Conservation (phyloP, 805 yeast genomes). For the Alloascoidea africana region DNA sequence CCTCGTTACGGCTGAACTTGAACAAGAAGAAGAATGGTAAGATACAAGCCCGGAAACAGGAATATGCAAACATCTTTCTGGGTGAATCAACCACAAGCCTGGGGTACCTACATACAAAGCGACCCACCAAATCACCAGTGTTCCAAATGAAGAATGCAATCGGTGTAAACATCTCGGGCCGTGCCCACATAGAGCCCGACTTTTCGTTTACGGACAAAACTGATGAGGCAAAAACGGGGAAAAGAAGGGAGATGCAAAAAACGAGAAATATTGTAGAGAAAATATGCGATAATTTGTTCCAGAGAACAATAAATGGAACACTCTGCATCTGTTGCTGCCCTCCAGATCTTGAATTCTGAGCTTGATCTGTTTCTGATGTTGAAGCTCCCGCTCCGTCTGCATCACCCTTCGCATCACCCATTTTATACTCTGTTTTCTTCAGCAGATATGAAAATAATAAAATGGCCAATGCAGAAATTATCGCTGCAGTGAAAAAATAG, state of each 20-base stretch:
- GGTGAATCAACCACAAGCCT: constrained; percentile 28
- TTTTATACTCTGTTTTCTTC: constrained; percentile 9
- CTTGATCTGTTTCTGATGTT: too few species aligned
- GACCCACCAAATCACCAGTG: constrained; percentile 70
- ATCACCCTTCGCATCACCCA: neutral
- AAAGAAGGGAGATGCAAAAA: constrained; percentile 58
- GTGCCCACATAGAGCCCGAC: constrained; percentile 7
- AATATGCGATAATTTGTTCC: neutral
- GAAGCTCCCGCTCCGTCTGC: too few species aligned
- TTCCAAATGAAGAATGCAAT: constrained; percentile 79
- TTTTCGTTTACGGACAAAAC: constrained; percentile 34
- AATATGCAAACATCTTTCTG: constrained; percentile 30
- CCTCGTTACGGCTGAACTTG: constrained; percentile 29
- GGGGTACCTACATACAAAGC: constrained; percentile 46
- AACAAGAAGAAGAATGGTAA: constrained; percentile 64
- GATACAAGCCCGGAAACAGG: constrained; percentile 37
- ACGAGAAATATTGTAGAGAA: constrained; percentile 49
- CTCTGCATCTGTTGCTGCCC: neutral
- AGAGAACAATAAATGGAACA: neutral
- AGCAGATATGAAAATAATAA: constrained; percentile 22
- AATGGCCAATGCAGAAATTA: constrained; percentile 28
- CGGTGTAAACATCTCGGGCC: constrained; percentile 44
- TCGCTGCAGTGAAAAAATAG: constrained; percentile 36
- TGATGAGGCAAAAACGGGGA: constrained; percentile 81
- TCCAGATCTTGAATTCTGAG: neutral